Conservation (phyloP, 2,329 filamentous ascomycete species). For the Trichophyton mentagrophytes region DNA sequence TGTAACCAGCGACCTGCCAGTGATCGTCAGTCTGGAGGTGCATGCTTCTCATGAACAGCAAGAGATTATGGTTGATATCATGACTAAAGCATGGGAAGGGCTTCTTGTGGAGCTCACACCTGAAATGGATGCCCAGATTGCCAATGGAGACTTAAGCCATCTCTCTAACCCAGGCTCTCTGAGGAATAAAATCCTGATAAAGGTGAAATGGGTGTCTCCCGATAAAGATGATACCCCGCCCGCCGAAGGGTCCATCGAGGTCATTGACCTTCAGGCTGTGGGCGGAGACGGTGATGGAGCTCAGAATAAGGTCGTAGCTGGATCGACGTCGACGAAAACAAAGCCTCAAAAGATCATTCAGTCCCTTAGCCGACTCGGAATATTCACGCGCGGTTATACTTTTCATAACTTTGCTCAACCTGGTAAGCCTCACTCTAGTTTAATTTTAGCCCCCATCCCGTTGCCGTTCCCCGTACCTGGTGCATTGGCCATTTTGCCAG, state of each 20-base stretch:
- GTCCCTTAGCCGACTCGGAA: constrained; percentile 57
- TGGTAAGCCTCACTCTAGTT: constrained; percentile 31
- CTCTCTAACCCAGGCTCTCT: constrained; percentile 62
- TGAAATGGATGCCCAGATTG: constrained; percentile 44
- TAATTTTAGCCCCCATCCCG: neutral
- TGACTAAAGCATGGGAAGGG: constrained; percentile 74
- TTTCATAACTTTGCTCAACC: constrained; percentile 61
- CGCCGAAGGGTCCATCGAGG: neutral
- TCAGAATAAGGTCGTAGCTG: constrained; percentile 8
- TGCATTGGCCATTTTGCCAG: constrained; percentile 4
- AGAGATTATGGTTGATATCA: constrained; percentile 83
- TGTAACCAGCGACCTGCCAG: constrained; percentile 57
- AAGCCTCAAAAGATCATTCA: constrained; percentile 54
- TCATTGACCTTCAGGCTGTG: constrained; percentile 16
- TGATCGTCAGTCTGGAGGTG: constrained; percentile 88
- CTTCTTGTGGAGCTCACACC: constrained; percentile 54
- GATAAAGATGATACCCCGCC: constrained; percentile 9
- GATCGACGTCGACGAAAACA: constrained; percentile 14
- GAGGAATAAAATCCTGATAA: constrained; percentile 67
- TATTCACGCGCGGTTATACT: constrained; percentile 78
- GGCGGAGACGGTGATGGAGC: constrained; percentile 30
- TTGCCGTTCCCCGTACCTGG: neutral
- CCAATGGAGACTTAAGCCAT: constrained; percentile 19
- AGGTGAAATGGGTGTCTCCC: constrained; percentile 55
- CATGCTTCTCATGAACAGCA: constrained; percentile 75